Percentiles rank a stretch among this genome's conserved stretches.
Evolutionary conservation across 2,329 filamentous ascomycete species (phyloP).

Genomic region (Pseudodiploospora longispora): DNA sequence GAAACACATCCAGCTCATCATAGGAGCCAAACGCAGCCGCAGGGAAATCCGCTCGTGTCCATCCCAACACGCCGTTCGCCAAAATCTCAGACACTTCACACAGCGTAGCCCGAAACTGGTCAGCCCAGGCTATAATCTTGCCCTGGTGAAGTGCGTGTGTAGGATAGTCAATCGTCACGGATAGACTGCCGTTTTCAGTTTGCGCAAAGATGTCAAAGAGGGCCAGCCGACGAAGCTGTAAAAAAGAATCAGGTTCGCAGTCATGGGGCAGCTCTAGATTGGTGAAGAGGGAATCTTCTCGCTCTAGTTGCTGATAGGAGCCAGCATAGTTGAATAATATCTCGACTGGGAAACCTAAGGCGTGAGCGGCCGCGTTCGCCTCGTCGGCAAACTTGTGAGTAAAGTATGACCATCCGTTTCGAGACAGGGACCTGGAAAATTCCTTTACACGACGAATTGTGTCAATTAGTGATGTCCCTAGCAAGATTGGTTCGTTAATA

Average conservation of each 20-base stretch:
- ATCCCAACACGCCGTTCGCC: not conserved
- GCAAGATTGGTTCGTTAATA: constrained; percentile 4
- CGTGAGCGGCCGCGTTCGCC: constrained; percentile 18
- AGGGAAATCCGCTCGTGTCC: not conserved
- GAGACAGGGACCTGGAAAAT: constrained; percentile 7
- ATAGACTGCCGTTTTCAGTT: not conserved
- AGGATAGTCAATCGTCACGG: not conserved
- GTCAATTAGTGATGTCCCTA: not conserved
- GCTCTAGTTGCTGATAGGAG: constrained; percentile 2
- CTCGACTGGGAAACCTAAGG: constrained; percentile 24
- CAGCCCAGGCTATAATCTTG: not conserved
- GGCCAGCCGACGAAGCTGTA: not conserved
- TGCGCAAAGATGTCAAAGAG: not conserved
- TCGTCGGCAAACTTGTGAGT: constrained; percentile 9
- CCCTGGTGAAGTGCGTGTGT: not conserved
- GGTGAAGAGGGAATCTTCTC: constrained; percentile 1
- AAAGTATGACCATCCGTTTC: constrained; percentile 15
- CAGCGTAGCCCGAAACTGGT: not conserved
- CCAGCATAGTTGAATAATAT: constrained; percentile 17
- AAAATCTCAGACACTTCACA: not conserved
- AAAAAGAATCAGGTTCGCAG: not conserved
- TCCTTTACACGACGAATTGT: constrained; percentile 14
- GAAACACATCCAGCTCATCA: not conserved
- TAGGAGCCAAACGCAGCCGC: not conserved
- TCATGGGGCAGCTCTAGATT: not conserved